phyloP scores from a whole-genome alignment of 2,329 filamentous ascomycete species.

The Tothia fuscella region DNA sequence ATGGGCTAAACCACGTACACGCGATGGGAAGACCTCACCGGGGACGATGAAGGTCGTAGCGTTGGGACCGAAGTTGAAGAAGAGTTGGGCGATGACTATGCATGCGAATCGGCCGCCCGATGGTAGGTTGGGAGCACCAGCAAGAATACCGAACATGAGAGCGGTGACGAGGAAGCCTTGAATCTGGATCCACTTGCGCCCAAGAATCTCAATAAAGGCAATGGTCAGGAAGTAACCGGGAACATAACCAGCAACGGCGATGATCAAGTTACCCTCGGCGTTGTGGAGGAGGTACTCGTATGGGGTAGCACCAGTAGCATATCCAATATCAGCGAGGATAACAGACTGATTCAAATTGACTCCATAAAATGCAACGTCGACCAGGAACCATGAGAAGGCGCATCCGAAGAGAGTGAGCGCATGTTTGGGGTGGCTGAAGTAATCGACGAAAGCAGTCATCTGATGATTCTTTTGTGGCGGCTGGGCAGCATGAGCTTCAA shows the following conservation, averaged over 20 bases:
- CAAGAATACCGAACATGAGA: slow-evolving; percentile 21
- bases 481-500: slow-evolving; percentile 11
- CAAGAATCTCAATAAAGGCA: slow-evolving; percentile 17
- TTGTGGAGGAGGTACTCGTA: slow-evolving; percentile 24
- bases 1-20: slow-evolving; percentile 25
- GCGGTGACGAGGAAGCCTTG: slow-evolving; percentile 15
- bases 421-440: slow-evolving; percentile 20
- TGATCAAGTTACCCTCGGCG: slow-evolving; percentile 25
- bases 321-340: slow-evolving; percentile 23
- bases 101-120: slow-evolving; percentile 19
- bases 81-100: slow-evolving; percentile 19
- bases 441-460: slow-evolving; percentile 12
- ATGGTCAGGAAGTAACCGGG: slow-evolving; percentile 21
- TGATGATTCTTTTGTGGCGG: slow-evolving; percentile 19
- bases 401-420: slow-evolving; percentile 10
- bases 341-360: slow-evolving; percentile 26
- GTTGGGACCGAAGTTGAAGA: slow-evolving; percentile 21
- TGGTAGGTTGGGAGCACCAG: slow-evolving; percentile 18
- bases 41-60: slow-evolving; percentile 27
- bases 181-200: slow-evolving; percentile 16
- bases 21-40: slow-evolving; percentile 26
- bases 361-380: slow-evolving; percentile 25
- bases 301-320: slow-evolving; percentile 19
- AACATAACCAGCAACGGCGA: slow-evolving; percentile 19
- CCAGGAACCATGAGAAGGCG: slow-evolving; percentile 21